These are phyloP conservation scores for Galerina marginata DNA, from an alignment of 768 basidiomycete genomes.

Conservation along the genomic window DNA sequence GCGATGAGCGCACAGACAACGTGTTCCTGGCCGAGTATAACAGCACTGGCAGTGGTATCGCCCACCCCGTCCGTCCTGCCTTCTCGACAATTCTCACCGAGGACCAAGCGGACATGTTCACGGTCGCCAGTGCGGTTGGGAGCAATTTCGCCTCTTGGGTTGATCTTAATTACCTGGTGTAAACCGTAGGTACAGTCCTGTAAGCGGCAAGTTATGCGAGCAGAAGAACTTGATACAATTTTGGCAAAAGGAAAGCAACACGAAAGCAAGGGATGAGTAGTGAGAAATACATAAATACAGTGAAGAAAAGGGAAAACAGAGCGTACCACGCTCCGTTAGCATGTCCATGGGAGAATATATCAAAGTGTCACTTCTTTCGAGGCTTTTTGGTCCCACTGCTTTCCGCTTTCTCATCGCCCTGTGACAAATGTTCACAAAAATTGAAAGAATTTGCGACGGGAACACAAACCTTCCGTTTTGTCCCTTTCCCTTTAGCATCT, in stretches of 20 bases:
- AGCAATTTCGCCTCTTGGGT: slow-evolving; percentile 46
- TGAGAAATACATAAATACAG: slow-evolving; percentile 9
- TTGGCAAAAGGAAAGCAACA: neutral
- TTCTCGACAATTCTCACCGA: slow-evolving; percentile 43
- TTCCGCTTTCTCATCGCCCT: slow-evolving; percentile 49
- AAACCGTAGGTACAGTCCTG: neutral
- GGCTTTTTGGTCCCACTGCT: slow-evolving; percentile 44
- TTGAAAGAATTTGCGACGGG: neutral
- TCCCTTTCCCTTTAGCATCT: slow-evolving; percentile 38
- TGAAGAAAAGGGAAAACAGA: slow-evolving; percentile 1
- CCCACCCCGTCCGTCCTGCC: slow-evolving; percentile 37
- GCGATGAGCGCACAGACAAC: slow-evolving; percentile 42
- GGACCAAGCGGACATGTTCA: slow-evolving; percentile 38
- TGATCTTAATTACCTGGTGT: slow-evolving; percentile 23
- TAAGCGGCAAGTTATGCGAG: neutral
- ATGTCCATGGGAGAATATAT: neutral
- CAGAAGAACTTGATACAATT: neutral
- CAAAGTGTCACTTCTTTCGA: slow-evolving; percentile 41
- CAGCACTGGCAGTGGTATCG: slow-evolving; percentile 43
- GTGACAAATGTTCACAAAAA: slow-evolving; percentile 4
- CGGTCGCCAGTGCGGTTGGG: slow-evolving; percentile 48
- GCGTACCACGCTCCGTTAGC: neutral
- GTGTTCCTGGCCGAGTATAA: slow-evolving; percentile 51
- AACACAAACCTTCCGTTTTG: slow-evolving; percentile 59
- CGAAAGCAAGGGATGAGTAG: slow-evolving; percentile 13